Evolutionary conservation across 2,329 filamentous ascomycete genomes (phyloP).

Genomic region (Fusarium keratoplasticum): DNA sequence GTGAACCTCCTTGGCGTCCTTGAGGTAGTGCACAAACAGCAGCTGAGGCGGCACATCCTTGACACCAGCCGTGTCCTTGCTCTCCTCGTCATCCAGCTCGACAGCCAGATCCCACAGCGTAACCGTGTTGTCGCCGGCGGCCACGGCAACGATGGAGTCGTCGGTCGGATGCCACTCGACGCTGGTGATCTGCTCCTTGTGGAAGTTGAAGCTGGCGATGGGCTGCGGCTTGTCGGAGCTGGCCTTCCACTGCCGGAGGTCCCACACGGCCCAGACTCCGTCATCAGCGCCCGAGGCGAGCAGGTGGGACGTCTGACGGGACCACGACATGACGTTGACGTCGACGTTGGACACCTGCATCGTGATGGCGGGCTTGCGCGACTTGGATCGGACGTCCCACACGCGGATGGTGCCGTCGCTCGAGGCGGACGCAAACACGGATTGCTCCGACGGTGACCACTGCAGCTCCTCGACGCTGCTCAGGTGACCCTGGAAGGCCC

Average conservation of each 20-base stretch:
- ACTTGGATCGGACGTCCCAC: conserved; percentile 95
- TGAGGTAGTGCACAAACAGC: conserved; percentile 96
- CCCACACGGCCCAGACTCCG: conserved; percentile 95
- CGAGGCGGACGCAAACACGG: conserved; percentile 94
- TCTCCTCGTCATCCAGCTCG: conserved; percentile 97
- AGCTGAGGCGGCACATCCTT: conserved; percentile 94
- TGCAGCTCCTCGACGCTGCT: conserved; percentile 94
- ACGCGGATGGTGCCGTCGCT: conserved; percentile 95
- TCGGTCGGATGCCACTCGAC: conserved; percentile 98
- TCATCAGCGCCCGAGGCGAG: conserved; percentile 94
- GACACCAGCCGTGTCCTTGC: conserved; percentile 85
- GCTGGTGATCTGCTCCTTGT: conserved; percentile 95
- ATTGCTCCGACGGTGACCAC: conserved; percentile 93
- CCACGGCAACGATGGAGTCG: conserved; percentile 93
- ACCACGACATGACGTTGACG: conserved; percentile 98
- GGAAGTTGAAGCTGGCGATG: conserved; percentile 94
- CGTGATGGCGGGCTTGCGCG: conserved; percentile 85
- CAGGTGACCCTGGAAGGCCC: conserved; percentile 85
- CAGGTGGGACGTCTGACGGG: conserved; percentile 85
- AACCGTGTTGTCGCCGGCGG: conserved; percentile 91
- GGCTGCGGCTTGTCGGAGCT: conserved; percentile 74
- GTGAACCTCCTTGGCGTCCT: conserved; percentile 93
- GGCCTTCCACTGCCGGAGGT: conserved; percentile 91
- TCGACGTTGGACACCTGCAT: conserved; percentile 87
- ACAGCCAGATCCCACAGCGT: conserved; percentile 98